Evolutionary conservation across 1,284 basidiomycete genomes (phyloP).

Genomic region (Apiotrichum brassicae): DNA sequence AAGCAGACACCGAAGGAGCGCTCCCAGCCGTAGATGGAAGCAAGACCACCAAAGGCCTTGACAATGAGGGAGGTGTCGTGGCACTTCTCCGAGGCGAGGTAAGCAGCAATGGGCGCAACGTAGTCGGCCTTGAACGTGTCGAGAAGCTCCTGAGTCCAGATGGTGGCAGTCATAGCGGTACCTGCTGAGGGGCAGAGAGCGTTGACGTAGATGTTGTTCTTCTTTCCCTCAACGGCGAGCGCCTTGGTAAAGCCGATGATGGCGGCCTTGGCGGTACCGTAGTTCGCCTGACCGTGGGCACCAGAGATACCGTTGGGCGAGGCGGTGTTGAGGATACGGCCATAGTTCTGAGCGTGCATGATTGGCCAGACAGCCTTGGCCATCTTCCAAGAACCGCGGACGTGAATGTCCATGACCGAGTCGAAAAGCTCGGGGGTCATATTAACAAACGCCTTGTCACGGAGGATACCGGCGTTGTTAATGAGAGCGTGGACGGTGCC

Average conservation of each 20-base stretch:
- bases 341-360: slow-evolving; percentile 95
- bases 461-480: slow-evolving; percentile 90
- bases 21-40: slow-evolving; percentile 89
- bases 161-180: slow-evolving; percentile 80
- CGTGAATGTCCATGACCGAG: slow-evolving; percentile 77
- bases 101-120: slow-evolving; percentile 89
- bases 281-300: slow-evolving; percentile 86
- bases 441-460: slow-evolving; percentile 83
- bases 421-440: slow-evolving; percentile 95
- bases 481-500: slow-evolving; percentile 82
- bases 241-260: slow-evolving; percentile 86
- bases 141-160: slow-evolving; percentile 86
- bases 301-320: slow-evolving; percentile 89
- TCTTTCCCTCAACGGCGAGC: slow-evolving; percentile 84
- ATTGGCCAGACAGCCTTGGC: slow-evolving; percentile 94
- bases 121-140: slow-evolving; percentile 75
- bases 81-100: slow-evolving; percentile 72
- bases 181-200: slow-evolving; percentile 84
- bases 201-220: slow-evolving; percentile 86
- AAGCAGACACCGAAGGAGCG: slow-evolving; percentile 68
- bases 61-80: slow-evolving; percentile 72
- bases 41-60: slow-evolving; percentile 89
- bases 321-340: slow-evolving; percentile 88
- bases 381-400: slow-evolving; percentile 73
- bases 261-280: slow-evolving; percentile 90